These are phyloP conservation scores for Alternaria ethzedia DNA, from an alignment of 2,329 filamentous ascomycete genomes.

Conservation along the genomic window DNA sequence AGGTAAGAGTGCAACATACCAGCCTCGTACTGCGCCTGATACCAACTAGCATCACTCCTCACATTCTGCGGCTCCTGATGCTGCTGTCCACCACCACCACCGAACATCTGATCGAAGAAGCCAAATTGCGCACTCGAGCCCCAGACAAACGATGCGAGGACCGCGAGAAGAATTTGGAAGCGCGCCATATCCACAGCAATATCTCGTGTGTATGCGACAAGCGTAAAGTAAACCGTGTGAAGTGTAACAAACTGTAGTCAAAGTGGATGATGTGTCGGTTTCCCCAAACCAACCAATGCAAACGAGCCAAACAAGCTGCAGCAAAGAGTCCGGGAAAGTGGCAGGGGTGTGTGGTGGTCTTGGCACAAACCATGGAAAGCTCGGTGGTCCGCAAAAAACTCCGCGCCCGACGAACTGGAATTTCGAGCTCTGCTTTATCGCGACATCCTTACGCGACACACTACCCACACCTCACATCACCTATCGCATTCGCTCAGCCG, in stretches of 20 bases:
- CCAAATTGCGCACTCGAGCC: conserved; percentile 81
- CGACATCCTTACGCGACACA: conserved; percentile 8
- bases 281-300: not conserved
- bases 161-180: conserved; percentile 38
- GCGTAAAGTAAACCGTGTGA: not conserved
- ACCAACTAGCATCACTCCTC: conserved; percentile 81
- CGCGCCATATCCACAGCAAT: conserved; percentile 33
- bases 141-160: conserved; percentile 62
- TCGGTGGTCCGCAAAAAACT: conserved; percentile 36
- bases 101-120: conserved; percentile 99
- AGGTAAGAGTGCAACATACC: conserved; percentile 55
- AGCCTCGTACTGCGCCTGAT: conserved; percentile 72
- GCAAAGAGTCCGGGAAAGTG: not conserved
- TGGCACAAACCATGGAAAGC: conserved; percentile 2
- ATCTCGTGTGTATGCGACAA: not conserved
- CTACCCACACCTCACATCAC: not conserved
- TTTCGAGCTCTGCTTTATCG: conserved; percentile 4
- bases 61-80: conserved; percentile 73
- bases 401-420: conserved; percentile 13
- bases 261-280: conserved; percentile 26
- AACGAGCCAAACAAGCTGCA: conserved; percentile 14
- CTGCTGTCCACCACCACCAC: conserved; percentile 65
- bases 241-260: not conserved
- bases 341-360: not conserved
- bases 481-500: not conserved